A percentile compares a stretch with the other conserved stretches of the same genome.
Conservation (phyloP, 768 basidiomycete genomes). For the Tricholoma terreum region DNA sequence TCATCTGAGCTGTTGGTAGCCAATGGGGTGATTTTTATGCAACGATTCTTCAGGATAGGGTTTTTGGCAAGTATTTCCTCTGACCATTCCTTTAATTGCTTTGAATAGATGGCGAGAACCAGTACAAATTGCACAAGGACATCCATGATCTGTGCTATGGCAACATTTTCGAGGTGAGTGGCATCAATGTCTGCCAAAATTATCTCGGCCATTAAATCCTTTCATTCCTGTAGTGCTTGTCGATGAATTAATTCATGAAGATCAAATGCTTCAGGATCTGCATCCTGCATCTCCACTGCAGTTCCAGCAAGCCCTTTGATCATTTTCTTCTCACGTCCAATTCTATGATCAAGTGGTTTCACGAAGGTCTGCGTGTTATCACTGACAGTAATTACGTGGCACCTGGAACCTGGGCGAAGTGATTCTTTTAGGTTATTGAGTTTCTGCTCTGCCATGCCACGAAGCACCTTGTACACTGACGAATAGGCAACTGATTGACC, state of each 20-base stretch:
- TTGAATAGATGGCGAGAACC: conserved; percentile 7
- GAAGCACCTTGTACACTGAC: conserved; percentile 13
- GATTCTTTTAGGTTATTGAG: conserved; percentile 6
- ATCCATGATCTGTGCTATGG: conserved; percentile 11
- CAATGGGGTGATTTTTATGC: conserved; percentile 12
- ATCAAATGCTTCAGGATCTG: conserved; percentile 17
- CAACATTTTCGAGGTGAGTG: conserved; percentile 12
- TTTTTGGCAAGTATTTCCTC: conserved; percentile 4
- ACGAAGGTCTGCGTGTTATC: conserved; percentile 19
- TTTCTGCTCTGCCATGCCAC: conserved; percentile 9
- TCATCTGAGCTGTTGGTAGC: conserved; percentile 17
- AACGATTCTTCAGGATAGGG: conserved; percentile 7
- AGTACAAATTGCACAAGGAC: conserved; percentile 10
- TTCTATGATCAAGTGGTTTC: conserved; percentile 10
- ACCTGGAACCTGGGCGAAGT: not conserved
- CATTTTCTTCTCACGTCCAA: conserved; percentile 17
- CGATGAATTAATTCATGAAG: conserved; percentile 8
- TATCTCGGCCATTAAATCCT: conserved; percentile 7
- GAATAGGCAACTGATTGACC: conserved; percentile 14
- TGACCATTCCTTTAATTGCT: conserved; percentile 4
- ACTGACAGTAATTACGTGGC: conserved; percentile 2
- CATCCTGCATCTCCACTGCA: conserved; percentile 16
- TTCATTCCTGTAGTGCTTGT: conserved; percentile 13
- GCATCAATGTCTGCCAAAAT: conserved; percentile 16
- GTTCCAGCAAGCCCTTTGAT: conserved; percentile 18